Evolutionary conservation across 352 stramenopile genomes (phyloP), one percentile per base, ranked within the genome.

Genomic region (Phytopythium ostracodes): DNA sequence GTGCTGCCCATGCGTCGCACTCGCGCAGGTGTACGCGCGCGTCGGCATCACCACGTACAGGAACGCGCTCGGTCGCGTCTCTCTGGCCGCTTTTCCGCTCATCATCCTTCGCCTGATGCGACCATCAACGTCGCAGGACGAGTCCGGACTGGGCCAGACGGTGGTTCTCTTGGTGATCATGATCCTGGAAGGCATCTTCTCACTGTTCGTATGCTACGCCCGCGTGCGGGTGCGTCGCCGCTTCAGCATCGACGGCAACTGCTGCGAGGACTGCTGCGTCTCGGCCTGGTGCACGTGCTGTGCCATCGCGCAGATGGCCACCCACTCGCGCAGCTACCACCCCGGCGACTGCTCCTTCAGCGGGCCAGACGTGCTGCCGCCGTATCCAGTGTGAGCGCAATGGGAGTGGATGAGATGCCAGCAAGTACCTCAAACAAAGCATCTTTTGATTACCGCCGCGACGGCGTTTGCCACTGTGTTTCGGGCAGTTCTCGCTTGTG

Each of bases 1-100:
- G 20, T 66, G 31, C 36, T 78, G 71, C 29, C 67, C 70, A 2
- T 84, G 72, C 31, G 60, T 81, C 14, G 62, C 65, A 0, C 29
- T 81, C 36, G 70, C 72, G 0, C 75, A 84, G 46, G 70, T 84
- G 54, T 71, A 65, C 9, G 56, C 64, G 1, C 70, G 70, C 8
- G 52, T 87, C 8, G 71, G 64, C 33, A 54, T 75, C 35, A 67
- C 56, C n/a, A 61, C 35, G 2, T 79, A 72, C 66, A 56, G 14
- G 2, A 60, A 27, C 15, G 63, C 60, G 1, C 51, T 89, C 2
- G 43, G 63, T 5, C 61, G 67, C 7, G 81, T 75, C 36, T 4
- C 65, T 2, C 3, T 81, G 17, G 50, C 84, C 15, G 56, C 69
- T 22, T 11, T 80, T 17, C 60, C 72, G 10, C 62, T 71, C 42